Conservation (phyloP, 139 green algal species). For the Coelastrella sp. region DNA sequence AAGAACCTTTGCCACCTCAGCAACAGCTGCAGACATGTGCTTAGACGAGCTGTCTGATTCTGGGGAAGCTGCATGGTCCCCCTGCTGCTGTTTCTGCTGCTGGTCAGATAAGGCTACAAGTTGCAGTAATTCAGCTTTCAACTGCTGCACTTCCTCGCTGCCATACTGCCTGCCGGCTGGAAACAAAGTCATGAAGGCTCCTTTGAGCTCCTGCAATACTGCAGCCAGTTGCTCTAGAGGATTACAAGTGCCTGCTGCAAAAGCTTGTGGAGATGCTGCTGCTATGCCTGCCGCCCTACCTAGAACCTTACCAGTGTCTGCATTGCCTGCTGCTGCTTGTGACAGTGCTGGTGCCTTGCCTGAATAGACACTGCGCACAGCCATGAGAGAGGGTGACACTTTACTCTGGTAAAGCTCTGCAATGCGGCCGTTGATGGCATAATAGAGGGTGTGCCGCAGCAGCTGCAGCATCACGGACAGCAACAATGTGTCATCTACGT, state of each 20-base stretch:
- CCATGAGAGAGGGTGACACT: no score
- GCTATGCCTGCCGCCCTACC: not conserved
- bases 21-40: not conserved
- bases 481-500: no score
- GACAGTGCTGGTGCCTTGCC: not conserved
- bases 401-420: constrained; percentile 19
- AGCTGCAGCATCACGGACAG: not conserved
- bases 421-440: constrained; percentile 27
- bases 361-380: no score
- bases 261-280: not conserved
- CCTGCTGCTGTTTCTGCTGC: not conserved
- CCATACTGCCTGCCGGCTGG: constrained; percentile 22
- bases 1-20: not conserved
- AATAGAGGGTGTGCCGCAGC: constrained; percentile 29
- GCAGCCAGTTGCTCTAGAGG: not conserved
- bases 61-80: not conserved
- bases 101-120: not conserved
- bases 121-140: not conserved
- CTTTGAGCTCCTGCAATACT: not conserved
- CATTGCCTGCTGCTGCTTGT: not conserved
- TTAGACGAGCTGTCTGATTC: not conserved
- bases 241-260: not conserved
- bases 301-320: no score
- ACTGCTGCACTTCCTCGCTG: not conserved
- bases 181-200: not conserved